Evolutionary conservation across 768 basidiomycete genomes (phyloP).

Genomic region (Mycena galopus): DNA sequence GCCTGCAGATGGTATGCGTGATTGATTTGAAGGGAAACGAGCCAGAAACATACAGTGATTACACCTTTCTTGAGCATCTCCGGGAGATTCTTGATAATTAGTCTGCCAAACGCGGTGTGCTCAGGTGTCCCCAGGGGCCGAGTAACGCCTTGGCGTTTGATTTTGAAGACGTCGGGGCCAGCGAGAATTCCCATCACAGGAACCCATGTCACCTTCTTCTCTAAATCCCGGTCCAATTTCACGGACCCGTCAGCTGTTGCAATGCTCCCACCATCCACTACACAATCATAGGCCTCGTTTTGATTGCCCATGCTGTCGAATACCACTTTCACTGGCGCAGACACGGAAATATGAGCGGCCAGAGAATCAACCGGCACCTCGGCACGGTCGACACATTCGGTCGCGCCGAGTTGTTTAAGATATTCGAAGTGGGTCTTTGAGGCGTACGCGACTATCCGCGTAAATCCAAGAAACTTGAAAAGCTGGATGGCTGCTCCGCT

Average conservation of each 20-base stretch:
- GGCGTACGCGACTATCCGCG: slow-evolving; percentile 49
- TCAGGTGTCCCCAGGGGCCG: slow-evolving; percentile 32
- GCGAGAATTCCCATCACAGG: slow-evolving; percentile 1
- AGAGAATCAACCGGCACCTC: slow-evolving; percentile 11
- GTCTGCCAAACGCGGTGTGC: slow-evolving; percentile 37
- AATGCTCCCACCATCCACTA: not conserved
- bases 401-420: slow-evolving; percentile 50
- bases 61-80: slow-evolving; percentile 50
- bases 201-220: not conserved
- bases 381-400: slow-evolving; percentile 46
- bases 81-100: slow-evolving; percentile 37
- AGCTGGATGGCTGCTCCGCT: slow-evolving; percentile 49
- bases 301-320: not conserved
- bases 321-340: slow-evolving; percentile 11
- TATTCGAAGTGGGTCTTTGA: slow-evolving; percentile 53
- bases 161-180: slow-evolving; percentile 40
- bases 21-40: not conserved
- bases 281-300: slow-evolving; percentile 13
- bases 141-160: slow-evolving; percentile 21
- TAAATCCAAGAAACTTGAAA: slow-evolving; percentile 56
- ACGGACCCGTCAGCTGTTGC: not conserved
- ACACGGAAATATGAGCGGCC: not conserved
- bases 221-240: not conserved
- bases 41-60: slow-evolving; percentile 22
- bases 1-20: slow-evolving; percentile 46